These are phyloP conservation scores for Sisymbrium irio DNA, from an alignment of 345 rosid genomes.

Conservation along the genomic window DNA sequence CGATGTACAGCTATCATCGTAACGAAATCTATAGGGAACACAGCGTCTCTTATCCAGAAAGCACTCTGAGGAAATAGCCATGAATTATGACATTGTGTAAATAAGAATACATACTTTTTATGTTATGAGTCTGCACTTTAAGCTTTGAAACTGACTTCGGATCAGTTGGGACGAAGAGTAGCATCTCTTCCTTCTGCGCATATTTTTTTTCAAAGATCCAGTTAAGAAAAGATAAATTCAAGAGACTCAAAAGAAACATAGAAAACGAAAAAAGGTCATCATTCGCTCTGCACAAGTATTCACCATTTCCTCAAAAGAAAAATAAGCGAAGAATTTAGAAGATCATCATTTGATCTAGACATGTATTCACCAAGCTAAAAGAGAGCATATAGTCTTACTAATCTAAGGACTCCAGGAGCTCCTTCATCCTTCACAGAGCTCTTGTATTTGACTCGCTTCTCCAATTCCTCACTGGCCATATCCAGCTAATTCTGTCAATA, in stretches of 20 bases:
- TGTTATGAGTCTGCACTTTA: constrained; percentile 55
- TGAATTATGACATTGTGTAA: background rate
- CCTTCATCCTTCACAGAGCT: constrained; percentile 76
- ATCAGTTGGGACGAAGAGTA: constrained; percentile 58
- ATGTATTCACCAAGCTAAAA: background rate
- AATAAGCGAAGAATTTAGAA: background rate
- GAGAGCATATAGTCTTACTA: constrained; percentile 41
- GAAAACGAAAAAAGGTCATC: background rate
- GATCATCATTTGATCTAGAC: background rate
- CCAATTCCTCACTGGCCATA: background rate
- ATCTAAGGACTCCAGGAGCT: constrained; percentile 56
- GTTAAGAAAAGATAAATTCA: background rate
- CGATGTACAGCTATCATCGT: background rate
- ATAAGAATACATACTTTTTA: constrained; percentile 49
- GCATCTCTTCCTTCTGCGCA: constrained; percentile 55
- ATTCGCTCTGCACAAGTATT: background rate
- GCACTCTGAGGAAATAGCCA: background rate
- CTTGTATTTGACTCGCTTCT: constrained; percentile 56
- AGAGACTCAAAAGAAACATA: background rate
- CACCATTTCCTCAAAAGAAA: background rate
- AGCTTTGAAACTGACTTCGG: constrained; percentile 69
- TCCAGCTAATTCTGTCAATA: background rate
- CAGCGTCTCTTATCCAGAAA: background rate
- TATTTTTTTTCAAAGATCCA: background rate
- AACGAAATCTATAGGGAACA: background rate